Evolutionary conservation across 352 stramenopile species (phyloP).

Genomic region (Aphanomyces astaci): DNA sequence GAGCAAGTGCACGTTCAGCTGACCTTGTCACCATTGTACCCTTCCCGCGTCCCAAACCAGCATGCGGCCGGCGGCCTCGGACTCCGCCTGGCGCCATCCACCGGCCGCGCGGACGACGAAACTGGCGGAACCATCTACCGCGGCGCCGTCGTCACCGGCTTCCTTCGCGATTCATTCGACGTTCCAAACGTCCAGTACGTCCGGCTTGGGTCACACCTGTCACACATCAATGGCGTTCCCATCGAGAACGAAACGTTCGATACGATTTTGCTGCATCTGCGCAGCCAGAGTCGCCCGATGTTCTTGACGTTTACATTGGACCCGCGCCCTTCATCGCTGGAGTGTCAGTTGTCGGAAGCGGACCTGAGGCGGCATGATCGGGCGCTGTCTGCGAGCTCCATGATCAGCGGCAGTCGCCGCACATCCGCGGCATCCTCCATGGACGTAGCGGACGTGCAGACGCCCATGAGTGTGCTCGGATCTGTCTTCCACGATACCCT

Average conservation of each 20-base stretch:
- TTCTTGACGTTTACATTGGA: slow-evolving; percentile 62
- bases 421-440: slow-evolving; percentile 17
- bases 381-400: not conserved
- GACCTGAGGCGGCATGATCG: slow-evolving; percentile 11
- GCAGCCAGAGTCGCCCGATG: slow-evolving; percentile 40
- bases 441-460: slow-evolving; percentile 24
- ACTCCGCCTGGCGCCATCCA: slow-evolving; percentile 38
- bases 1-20: slow-evolving; percentile 66
- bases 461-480: slow-evolving; percentile 42
- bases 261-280: slow-evolving; percentile 47
- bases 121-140: slow-evolving; percentile 31
- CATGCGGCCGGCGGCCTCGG: slow-evolving; percentile 45
- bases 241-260: slow-evolving; percentile 54
- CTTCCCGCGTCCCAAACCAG: slow-evolving; percentile 61
- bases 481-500: slow-evolving; percentile 68
- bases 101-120: slow-evolving; percentile 47
- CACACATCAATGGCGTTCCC: slow-evolving; percentile 66
- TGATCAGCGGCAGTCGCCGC: slow-evolving; percentile 22
- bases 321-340: slow-evolving; percentile 31
- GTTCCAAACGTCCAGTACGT: slow-evolving; percentile 39
- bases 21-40: slow-evolving; percentile 41
- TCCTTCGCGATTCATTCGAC: slow-evolving; percentile 61
- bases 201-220: slow-evolving; percentile 50
- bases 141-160: slow-evolving; percentile 59
- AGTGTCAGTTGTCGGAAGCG: not conserved